Evolutionary conservation across 2,329 filamentous ascomycete species (phyloP), one percentile per base, ranked within the genome.

Genomic region (Cordyceps sp.): DNA sequence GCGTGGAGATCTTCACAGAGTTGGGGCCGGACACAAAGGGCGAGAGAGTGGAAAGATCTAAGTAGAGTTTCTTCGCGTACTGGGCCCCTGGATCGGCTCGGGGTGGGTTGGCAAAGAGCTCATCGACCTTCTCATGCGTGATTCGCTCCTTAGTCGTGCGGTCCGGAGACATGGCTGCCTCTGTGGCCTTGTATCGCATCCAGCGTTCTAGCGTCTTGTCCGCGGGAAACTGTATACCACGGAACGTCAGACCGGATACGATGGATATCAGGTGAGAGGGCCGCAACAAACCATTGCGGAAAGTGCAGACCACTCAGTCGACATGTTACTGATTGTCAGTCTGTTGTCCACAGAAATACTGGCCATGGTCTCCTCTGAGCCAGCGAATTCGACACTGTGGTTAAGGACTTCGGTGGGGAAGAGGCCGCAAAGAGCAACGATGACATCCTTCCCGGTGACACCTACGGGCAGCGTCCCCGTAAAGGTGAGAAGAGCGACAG

Each of bases 401-500:
- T 96, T 96, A 12, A 94, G 64, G 0, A 94, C 88, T 28, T 93
- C 83, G 42, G 84, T 78, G 33, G 79, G 73, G 61, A 96, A 92
- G 0, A 93, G 57, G 1, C 80, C 82, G 43, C 83, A 92, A 1
- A 96, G 66, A 1, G 84, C 82, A 18, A 94, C 70, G 41, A 96
- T 96, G 10, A 93, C 80, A 52, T 96, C 90, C 55, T 98, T 96
- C 20, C 85, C 88, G 0, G 79, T 84, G 1, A 93, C 85, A 10
- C 86, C 86, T 1, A 61, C 58, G 0, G 83, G 86, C 6, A 93
- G 59, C 1, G 70, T 54, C 6, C 85, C 86, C 0, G 68, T 81
- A 10, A 96, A 64, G 0, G 70, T 86, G 17, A 94, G 70, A 54
- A 79, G 78, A 1, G 80, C 82, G 19, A 93, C 70, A 0, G 84